Percentiles rank a stretch among this genome's conserved stretches.
These are phyloP conservation scores for Dothistroma pini DNA, from an alignment of 2,329 filamentous ascomycete genomes.

Conservation along the genomic window DNA sequence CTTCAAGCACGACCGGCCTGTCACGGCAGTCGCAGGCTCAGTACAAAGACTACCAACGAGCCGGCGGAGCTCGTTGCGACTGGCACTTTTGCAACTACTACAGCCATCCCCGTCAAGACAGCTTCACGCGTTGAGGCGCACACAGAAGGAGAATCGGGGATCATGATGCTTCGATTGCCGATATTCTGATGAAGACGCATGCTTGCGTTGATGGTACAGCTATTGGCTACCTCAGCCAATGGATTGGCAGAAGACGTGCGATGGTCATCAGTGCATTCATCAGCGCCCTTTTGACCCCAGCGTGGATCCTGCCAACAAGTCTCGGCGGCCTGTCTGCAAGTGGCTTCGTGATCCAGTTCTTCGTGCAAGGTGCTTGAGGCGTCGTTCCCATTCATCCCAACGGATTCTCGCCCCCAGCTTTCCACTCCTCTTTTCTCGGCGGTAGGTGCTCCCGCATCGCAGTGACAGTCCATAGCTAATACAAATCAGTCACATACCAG, in stretches of 20 bases:
- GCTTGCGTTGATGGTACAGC: slow-evolving; percentile 70
- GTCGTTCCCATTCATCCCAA: slow-evolving; percentile 71
- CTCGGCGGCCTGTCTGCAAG: slow-evolving; percentile 59
- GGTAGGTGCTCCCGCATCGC: slow-evolving; percentile 24
- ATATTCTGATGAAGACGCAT: slow-evolving; percentile 77
- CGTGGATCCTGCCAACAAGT: slow-evolving; percentile 64
- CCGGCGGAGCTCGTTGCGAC: slow-evolving; percentile 65
- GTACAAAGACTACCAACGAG: slow-evolving; percentile 32
- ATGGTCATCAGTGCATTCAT: slow-evolving; percentile 61
- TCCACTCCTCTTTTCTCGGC: slow-evolving; percentile 67
- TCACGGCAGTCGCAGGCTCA: not conserved
- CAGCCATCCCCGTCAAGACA: slow-evolving; percentile 76
- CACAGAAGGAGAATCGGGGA: slow-evolving; percentile 71
- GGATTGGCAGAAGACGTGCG: slow-evolving; percentile 66
- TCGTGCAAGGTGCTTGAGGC: slow-evolving; percentile 62
- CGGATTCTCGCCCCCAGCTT: slow-evolving; percentile 67
- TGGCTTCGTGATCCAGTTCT: slow-evolving; percentile 68
- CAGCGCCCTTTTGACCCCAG: slow-evolving; percentile 61
- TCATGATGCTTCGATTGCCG: slow-evolving; percentile 62
- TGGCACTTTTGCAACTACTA: slow-evolving; percentile 65
- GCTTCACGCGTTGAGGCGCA: slow-evolving; percentile 75
- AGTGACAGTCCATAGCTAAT: not conserved
- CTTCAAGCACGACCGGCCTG: not conserved
- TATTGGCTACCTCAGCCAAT: slow-evolving; percentile 72
- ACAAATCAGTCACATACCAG: slow-evolving; percentile 59